Conservation (phyloP, 768 basidiomycete species). For the Boletus eberwhitei region DNA sequence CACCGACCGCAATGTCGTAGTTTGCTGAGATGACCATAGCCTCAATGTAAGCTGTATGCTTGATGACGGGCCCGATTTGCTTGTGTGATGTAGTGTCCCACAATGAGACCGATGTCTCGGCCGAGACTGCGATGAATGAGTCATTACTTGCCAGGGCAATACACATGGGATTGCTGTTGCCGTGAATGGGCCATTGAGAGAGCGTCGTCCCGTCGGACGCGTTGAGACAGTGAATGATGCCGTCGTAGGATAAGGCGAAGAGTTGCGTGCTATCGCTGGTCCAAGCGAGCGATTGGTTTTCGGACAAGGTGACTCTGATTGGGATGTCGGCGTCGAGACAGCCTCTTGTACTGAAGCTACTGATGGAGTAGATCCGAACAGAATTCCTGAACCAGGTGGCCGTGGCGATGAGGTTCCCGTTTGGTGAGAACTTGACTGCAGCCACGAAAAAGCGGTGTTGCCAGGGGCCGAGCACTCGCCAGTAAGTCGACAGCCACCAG, state of each 20-base stretch:
- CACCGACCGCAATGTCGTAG: slow-evolving; percentile 2
- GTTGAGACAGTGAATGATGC: background rate
- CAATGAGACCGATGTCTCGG: slow-evolving; percentile 2
- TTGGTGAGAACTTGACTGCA: slow-evolving; percentile 8
- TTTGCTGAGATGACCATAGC: slow-evolving; percentile 7
- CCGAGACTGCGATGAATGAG: slow-evolving; percentile 1
- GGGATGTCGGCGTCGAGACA: background rate
- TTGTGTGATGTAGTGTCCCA: slow-evolving; percentile 10
- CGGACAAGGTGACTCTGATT: background rate
- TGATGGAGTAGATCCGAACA: slow-evolving; percentile 1
- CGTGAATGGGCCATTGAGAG: slow-evolving; percentile 6
- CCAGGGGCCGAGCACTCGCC: background rate
- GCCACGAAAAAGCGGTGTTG: background rate
- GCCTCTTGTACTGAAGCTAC: too few species aligned
- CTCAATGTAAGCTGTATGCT: background rate
- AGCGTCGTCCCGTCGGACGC: background rate
- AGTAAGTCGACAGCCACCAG: too few species aligned
- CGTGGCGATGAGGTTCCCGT: slow-evolving; percentile 8
- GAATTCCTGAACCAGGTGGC: background rate
- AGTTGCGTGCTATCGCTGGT: background rate
- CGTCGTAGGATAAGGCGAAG: background rate
- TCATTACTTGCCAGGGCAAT: slow-evolving; percentile 5
- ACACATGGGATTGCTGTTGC: background rate
- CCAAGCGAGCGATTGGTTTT: slow-evolving; percentile 9
- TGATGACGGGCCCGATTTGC: slow-evolving; percentile 7